Evolutionary conservation across 1,284 basidiomycete species (phyloP).

Genomic region (Boletus mariae): DNA sequence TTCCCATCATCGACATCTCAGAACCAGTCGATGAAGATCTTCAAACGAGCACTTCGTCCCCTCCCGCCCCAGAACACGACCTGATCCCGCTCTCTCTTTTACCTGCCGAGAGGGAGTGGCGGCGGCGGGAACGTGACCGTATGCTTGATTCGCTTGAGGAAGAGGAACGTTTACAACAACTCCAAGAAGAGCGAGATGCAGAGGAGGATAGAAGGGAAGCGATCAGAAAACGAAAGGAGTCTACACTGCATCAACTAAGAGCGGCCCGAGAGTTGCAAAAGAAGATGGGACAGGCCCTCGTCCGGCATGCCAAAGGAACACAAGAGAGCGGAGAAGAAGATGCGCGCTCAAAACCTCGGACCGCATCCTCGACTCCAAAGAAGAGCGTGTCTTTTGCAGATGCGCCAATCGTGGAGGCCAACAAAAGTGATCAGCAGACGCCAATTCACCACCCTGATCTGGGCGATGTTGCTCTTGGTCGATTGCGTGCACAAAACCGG

Average conservation of each 20-base stretch:
- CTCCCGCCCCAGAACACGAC: conserved; percentile 34
- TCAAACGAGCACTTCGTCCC: conserved; percentile 22
- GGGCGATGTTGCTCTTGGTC: conserved; percentile 55
- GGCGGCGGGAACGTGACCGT: conserved; percentile 53
- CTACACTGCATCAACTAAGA: conserved; percentile 51
- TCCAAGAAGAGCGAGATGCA: conserved; percentile 40
- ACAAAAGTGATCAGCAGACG: conserved; percentile 3
- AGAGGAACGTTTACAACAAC: conserved; percentile 54
- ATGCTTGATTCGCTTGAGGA: conserved; percentile 68
- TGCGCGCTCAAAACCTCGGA: conserved; percentile 5
- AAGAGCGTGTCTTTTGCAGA: conserved; percentile 68
- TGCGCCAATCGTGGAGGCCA: conserved; percentile 21
- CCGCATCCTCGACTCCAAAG: conserved; percentile 36
- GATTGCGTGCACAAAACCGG: conserved; percentile 40
- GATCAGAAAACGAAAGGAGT: conserved; percentile 49
- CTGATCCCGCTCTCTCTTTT: conserved; percentile 48
- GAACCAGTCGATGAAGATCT: conserved; percentile 44
- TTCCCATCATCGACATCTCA: conserved; percentile 74
- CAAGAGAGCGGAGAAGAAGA: conserved; percentile 40
- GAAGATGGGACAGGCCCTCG: conserved; percentile 70
- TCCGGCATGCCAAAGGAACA: conserved; percentile 44
- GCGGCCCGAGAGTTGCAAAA: conserved; percentile 62
- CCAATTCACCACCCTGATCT: conserved; percentile 34
- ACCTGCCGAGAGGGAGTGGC: conserved; percentile 46
- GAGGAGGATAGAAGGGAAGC: conserved; percentile 42